Percentiles rank a stretch among this genome's conserved stretches.
Evolutionary conservation across 2,329 filamentous ascomycete genomes (phyloP).

Genomic region (Coniochaeta hoffmannii): DNA sequence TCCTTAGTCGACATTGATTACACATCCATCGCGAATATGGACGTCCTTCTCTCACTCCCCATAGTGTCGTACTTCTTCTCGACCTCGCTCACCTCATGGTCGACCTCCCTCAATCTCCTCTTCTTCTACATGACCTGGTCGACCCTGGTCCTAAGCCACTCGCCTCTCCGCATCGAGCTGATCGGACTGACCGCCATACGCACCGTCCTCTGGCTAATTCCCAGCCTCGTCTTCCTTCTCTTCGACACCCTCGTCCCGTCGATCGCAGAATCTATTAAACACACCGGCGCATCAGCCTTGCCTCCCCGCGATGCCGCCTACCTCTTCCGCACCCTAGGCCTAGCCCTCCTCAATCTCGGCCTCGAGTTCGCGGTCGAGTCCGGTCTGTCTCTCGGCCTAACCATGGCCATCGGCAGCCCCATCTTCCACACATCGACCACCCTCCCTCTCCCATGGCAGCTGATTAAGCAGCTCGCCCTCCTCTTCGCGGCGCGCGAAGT

Average conservation of each 20-base stretch:
- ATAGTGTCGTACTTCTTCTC: conserved; percentile 61
- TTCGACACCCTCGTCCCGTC: conserved; percentile 68
- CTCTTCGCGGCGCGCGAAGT: conserved; percentile 44
- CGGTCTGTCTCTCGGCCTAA: conserved; percentile 28
- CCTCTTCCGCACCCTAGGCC: conserved; percentile 25
- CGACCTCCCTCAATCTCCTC: conserved; percentile 72
- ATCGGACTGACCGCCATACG: conserved; percentile 62
- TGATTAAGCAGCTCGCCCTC: conserved; percentile 38
- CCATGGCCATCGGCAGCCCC: conserved; percentile 24
- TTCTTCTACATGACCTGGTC: conserved; percentile 92
- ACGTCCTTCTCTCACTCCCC: conserved; percentile 64
- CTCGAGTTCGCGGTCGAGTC: conserved; percentile 36
- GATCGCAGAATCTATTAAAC: conserved; percentile 61
- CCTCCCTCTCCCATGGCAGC: conserved; percentile 45
- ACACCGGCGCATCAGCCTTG: conserved; percentile 45
- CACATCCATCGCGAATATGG: conserved; percentile 33
- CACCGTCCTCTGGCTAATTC: conserved; percentile 62
- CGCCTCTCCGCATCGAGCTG: conserved; percentile 67
- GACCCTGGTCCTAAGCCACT: conserved; percentile 71
- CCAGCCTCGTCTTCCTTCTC: conserved; percentile 63
- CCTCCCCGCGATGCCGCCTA: conserved; percentile 34
- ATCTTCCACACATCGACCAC: conserved; percentile 41
- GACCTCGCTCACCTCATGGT: conserved; percentile 58
- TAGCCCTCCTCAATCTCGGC: conserved; percentile 38
- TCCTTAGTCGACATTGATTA: too few species aligned